These are phyloP conservation scores for Mallotus japonicus DNA, from an alignment of 441 rosid genomes.

Conservation along the genomic window DNA sequence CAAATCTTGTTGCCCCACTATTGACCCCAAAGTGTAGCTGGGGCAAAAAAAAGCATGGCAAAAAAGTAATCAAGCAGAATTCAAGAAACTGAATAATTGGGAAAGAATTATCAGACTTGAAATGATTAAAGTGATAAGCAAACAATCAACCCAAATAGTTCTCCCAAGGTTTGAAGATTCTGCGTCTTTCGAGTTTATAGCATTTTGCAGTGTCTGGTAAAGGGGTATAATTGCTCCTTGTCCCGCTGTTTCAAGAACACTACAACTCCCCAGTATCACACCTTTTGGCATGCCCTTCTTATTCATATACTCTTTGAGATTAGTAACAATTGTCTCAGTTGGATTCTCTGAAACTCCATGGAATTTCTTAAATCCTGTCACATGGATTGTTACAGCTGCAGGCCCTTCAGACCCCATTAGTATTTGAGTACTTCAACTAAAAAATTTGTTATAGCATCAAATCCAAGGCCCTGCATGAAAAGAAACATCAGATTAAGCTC, in stretches of 20 bases:
- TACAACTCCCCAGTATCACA: conserved; percentile 65
- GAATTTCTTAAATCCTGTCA: conserved; percentile 93
- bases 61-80: neutral
- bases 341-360: conserved; percentile 98
- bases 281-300: conserved; percentile 74
- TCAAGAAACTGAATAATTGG: neutral
- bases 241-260: conserved; percentile 86
- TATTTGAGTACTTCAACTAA: conserved; percentile 14
- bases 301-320: conserved; percentile 60
- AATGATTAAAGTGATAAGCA: neutral
- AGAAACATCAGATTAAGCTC: conserved; percentile 6
- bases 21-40: conserved; percentile 96
- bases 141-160: conserved; percentile 70
- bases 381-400: conserved; percentile 57
- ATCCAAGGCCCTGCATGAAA: conserved; percentile 36
- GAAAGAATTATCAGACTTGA: neutral
- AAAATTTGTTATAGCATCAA: conserved; percentile 27
- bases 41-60: conserved; percentile 20
- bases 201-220: conserved; percentile 59
- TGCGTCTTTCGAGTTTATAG: conserved; percentile 43
- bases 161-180: conserved; percentile 47
- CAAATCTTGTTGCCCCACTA: conserved; percentile 87
- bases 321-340: conserved; percentile 69
- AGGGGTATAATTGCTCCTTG: conserved; percentile 63
- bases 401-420: conserved; percentile 97